These are phyloP conservation scores for Vigna trinervia DNA, from an alignment of 306 rosid species.

Conservation along the genomic window DNA sequence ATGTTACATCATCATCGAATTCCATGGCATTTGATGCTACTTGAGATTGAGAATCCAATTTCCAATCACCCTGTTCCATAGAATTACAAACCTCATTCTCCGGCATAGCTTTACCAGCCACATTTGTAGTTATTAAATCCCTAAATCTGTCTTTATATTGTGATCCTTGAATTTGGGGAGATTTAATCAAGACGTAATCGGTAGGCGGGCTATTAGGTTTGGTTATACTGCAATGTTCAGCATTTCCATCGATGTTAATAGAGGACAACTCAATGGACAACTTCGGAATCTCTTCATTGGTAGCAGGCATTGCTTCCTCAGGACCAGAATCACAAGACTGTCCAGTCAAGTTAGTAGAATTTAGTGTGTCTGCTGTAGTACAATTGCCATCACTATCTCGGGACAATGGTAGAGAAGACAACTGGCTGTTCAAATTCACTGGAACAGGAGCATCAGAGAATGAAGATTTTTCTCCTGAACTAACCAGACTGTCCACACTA, in stretches of 20 bases:
- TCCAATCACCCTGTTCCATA: conserved; percentile 67
- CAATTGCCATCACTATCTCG: conserved; percentile 63
- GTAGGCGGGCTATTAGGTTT: conserved; percentile 53
- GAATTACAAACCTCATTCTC: conserved; percentile 50
- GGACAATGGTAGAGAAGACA: conserved; percentile 53
- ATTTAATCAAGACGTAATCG: conserved; percentile 54
- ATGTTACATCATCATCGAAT: conserved; percentile 82
- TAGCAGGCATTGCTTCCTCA: conserved; percentile 57
- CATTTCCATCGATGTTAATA: conserved; percentile 53
- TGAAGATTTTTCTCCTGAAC: conserved; percentile 56
- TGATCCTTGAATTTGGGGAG: conserved; percentile 54
- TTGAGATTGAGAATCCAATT: conserved; percentile 55
- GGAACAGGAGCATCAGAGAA: conserved; percentile 55
- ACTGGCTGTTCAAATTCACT: conserved; percentile 50
- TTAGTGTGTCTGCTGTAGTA: conserved; percentile 51
- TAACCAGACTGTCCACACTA: conserved; percentile 52
- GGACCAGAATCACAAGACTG: conserved; percentile 58
- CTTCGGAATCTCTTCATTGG: conserved; percentile 65
- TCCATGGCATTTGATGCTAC: conserved; percentile 47
- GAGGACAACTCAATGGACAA: conserved; percentile 68
- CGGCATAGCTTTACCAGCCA: conserved; percentile 47
- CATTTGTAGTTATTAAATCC: conserved; percentile 47
- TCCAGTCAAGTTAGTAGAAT: conserved; percentile 51
- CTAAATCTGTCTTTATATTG: conserved; percentile 55
- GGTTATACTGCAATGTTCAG: conserved; percentile 49